A percentile compares a stretch with the other conserved stretches of the same genome.
These are phyloP conservation scores for Colletotrichum magnum DNA, from an alignment of 2,329 filamentous ascomycete genomes.

Conservation along the genomic window DNA sequence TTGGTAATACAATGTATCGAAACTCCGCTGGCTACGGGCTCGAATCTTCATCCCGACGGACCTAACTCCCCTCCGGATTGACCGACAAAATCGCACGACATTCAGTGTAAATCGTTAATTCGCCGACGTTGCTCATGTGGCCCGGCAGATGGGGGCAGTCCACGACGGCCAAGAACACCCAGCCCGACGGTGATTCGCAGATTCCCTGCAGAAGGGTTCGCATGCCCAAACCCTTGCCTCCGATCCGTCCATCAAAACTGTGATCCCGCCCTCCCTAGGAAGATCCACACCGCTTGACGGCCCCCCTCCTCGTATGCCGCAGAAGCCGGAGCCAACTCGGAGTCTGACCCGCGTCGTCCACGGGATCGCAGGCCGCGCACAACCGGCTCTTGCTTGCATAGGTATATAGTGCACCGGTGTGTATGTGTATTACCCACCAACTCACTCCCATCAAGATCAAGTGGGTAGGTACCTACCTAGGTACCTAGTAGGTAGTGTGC, in stretches of 20 bases:
- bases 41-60: too few species aligned
- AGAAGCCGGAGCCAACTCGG: slow-evolving; percentile 22
- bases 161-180: neutral
- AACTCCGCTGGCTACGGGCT: too few species aligned
- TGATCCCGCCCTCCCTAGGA: slow-evolving; percentile 21
- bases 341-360: slow-evolving; percentile 32
- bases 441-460: too few species aligned
- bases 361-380: neutral
- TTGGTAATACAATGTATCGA: too few species aligned
- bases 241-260: slow-evolving; percentile 31
- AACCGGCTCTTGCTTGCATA: too few species aligned
- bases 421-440: too few species aligned
- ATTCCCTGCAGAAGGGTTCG: neutral
- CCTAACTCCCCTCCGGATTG: too few species aligned
- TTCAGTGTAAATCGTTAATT: too few species aligned
- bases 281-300: neutral
- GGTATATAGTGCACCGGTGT: too few species aligned
- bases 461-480: neutral
- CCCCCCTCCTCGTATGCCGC: slow-evolving; percentile 13
- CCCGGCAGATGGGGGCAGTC: neutral
- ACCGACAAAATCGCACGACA: too few species aligned
- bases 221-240: slow-evolving; percentile 13
- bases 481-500: neutral
- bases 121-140: neutral
- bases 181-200: neutral